Conservation (phyloP, 2,329 filamentous ascomycete genomes). For the Byssothecium circinans region DNA sequence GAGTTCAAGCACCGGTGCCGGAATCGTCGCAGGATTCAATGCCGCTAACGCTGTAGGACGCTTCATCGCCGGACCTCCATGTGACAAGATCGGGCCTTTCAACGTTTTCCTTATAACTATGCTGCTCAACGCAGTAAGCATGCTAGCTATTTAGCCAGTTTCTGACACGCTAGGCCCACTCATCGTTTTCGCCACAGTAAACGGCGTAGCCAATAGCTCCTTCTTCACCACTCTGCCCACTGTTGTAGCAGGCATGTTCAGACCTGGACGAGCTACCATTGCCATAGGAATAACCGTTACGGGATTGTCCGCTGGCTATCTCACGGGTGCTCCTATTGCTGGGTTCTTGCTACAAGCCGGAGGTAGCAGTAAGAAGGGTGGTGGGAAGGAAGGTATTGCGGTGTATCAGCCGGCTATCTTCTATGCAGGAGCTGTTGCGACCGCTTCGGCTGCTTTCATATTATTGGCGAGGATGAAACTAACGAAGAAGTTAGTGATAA, state of each 20-base stretch:
- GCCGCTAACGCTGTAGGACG: conserved; percentile 33
- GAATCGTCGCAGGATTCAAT: conserved; percentile 31
- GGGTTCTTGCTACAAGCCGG: conserved; percentile 29
- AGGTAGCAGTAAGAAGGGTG: conserved; percentile 19
- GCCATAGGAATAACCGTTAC: conserved; percentile 33
- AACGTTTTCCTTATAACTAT: no score
- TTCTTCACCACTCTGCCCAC: conserved; percentile 35
- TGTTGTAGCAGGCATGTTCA: conserved; percentile 31
- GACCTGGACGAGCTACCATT: conserved; percentile 28
- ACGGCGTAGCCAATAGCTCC: conserved; percentile 33
- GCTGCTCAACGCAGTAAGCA: no score
- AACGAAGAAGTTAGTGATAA: conserved; percentile 19
- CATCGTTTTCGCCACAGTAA: no score
- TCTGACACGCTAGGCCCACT: no score
- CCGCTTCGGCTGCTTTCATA: conserved; percentile 23
- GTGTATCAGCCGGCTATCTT: conserved; percentile 36
- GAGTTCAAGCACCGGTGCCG: conserved; percentile 29
- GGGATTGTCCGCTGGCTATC: conserved; percentile 30
- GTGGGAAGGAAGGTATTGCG: conserved; percentile 15
- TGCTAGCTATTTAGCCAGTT: no score
- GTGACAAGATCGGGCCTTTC: conserved; percentile 35
- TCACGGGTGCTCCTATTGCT: conserved; percentile 33
- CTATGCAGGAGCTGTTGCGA: conserved; percentile 31
- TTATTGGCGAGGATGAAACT: conserved; percentile 25
- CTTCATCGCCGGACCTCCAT: conserved; percentile 28